These are phyloP conservation scores for Candida endomychidarum DNA, from an alignment of 805 yeast species.

Conservation along the genomic window DNA sequence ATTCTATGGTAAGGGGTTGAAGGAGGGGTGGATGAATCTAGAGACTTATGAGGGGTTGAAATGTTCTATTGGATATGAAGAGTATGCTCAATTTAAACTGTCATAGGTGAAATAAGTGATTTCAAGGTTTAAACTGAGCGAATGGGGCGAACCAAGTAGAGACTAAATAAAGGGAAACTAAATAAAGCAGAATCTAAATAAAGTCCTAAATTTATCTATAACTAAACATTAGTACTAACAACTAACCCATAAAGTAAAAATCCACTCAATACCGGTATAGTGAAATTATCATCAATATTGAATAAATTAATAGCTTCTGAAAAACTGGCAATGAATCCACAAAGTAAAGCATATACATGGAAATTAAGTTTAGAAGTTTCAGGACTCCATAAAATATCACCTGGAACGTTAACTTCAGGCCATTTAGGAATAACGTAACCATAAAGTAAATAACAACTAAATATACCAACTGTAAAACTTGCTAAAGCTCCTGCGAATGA, in stretches of 20 bases:
- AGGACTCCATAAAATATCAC: conserved; percentile 64
- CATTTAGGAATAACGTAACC: conserved; percentile 69
- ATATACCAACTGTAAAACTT: conserved; percentile 72
- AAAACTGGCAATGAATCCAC: conserved; percentile 81
- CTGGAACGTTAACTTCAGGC: conserved; percentile 49
- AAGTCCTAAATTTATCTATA: too few species aligned
- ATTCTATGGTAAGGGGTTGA: conserved; percentile 29
- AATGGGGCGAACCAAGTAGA: too few species aligned
- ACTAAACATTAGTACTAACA: too few species aligned
- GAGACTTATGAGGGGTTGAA: conserved; percentile 40
- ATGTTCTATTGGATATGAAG: conserved; percentile 23
- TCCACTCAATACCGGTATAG: conserved; percentile 88
- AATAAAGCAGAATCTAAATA: too few species aligned
- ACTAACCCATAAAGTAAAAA: conserved; percentile 55
- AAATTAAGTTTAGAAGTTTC: conserved; percentile 58
- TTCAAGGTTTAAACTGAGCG: too few species aligned
- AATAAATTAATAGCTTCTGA: conserved; percentile 81
- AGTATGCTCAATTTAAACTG: conserved; percentile 19
- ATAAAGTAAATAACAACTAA: conserved; percentile 67
- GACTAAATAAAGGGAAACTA: too few species aligned
- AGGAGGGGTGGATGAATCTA: conserved; percentile 34
- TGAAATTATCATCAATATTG: conserved; percentile 86
- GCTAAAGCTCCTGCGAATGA: conserved; percentile 90
- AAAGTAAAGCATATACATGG: conserved; percentile 51
- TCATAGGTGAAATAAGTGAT: too few species aligned